These are phyloP conservation scores for Pisolithus thermaeus DNA, from an alignment of 1,284 basidiomycete species.

Conservation along the genomic window DNA sequence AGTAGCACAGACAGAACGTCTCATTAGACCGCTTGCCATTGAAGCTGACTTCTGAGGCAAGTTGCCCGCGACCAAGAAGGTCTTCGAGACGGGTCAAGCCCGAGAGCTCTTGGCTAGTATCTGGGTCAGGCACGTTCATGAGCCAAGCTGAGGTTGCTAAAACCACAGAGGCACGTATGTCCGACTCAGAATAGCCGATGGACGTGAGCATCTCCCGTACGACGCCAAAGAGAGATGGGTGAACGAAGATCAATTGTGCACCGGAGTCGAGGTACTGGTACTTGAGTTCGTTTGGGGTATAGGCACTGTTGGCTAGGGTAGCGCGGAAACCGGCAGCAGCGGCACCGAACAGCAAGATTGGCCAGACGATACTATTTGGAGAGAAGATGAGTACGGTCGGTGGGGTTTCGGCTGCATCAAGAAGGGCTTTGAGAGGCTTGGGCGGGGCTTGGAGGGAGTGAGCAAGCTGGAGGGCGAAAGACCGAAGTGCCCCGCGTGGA, in stretches of 20 bases:
- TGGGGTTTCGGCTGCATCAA: slow-evolving; percentile 29
- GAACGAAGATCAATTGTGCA: slow-evolving; percentile 49
- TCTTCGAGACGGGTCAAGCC: slow-evolving; percentile 35
- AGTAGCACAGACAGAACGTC: slow-evolving; percentile 62
- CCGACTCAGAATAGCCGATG: slow-evolving; percentile 33
- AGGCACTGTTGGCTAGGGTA: slow-evolving; percentile 42
- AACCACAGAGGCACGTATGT: slow-evolving; percentile 43
- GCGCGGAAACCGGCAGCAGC: slow-evolving; percentile 49
- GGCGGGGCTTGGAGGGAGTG: slow-evolving; percentile 40
- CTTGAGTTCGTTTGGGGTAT: slow-evolving; percentile 39
- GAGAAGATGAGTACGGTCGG: slow-evolving; percentile 48
- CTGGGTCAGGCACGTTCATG: slow-evolving; percentile 34
- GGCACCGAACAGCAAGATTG: slow-evolving; percentile 51
- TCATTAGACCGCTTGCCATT: slow-evolving; percentile 43
- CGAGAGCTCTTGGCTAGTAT: slow-evolving; percentile 9
- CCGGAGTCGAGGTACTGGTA: slow-evolving; percentile 50
- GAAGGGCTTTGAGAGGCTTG: slow-evolving; percentile 19
- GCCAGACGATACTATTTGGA: slow-evolving; percentile 61
- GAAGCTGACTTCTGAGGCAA: slow-evolving; percentile 46
- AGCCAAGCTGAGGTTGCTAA: slow-evolving; percentile 37
- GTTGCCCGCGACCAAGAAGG: slow-evolving; percentile 39
- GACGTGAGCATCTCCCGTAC: slow-evolving; percentile 40
- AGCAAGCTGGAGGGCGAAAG: slow-evolving; percentile 38
- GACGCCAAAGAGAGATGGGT: slow-evolving; percentile 44
- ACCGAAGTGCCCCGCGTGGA: slow-evolving; percentile 49